Evolutionary conservation across 2,329 filamentous ascomycete species (phyloP).

Genomic region (Trichoderma harzianum): DNA sequence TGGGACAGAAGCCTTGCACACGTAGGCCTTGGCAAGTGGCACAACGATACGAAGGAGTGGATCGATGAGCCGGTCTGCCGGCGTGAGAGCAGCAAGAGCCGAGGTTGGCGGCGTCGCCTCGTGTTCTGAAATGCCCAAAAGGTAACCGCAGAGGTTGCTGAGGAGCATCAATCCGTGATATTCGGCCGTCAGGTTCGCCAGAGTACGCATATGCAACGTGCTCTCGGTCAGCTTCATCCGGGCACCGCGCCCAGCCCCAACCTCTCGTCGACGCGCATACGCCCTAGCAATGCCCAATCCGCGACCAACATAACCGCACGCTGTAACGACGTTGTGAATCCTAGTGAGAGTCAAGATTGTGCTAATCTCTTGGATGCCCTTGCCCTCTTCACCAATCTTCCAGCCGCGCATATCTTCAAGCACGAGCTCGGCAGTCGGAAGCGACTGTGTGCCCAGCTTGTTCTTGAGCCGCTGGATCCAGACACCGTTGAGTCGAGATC

Average conservation of each 20-base stretch:
- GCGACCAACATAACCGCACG: conserved; percentile 52
- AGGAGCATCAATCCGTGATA: conserved; percentile 58
- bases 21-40: conserved; percentile 58
- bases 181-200: conserved; percentile 53
- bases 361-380: conserved; percentile 65
- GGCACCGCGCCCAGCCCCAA: conserved; percentile 42
- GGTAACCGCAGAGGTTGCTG: conserved; percentile 48
- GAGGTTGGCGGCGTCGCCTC: conserved; percentile 19
- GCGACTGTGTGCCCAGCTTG: conserved; percentile 66
- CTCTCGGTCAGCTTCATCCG: conserved; percentile 49
- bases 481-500: conserved; percentile 60
- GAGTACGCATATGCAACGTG: conserved; percentile 54
- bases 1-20: conserved; percentile 47
- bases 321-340: conserved; percentile 53
- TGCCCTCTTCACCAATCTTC: conserved; percentile 63
- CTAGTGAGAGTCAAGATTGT: conserved; percentile 66
- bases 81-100: conserved; percentile 32
- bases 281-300: conserved; percentile 56
- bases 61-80: conserved; percentile 31
- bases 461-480: conserved; percentile 67
- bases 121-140: conserved; percentile 55
- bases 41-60: conserved; percentile 56
- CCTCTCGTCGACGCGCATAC: conserved; percentile 55
- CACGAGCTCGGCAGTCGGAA: conserved; percentile 71
- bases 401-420: conserved; percentile 60